Percentiles rank a stretch among this genome's conserved stretches.
Conservation (phyloP, 129 eudicot species). For the Cynara cardunculus region DNA sequence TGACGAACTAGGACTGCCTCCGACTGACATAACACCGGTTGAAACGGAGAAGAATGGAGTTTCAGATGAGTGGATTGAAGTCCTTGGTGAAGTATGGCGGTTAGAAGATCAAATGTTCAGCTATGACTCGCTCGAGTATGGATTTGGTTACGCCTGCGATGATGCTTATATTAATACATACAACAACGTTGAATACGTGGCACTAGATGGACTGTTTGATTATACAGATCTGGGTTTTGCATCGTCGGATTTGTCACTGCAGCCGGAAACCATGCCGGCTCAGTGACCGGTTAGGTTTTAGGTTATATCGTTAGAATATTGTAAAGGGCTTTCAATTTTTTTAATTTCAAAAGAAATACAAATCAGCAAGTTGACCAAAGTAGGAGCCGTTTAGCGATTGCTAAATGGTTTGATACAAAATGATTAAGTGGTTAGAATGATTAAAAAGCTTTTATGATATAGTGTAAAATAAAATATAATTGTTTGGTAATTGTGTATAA, state of each 20-base stretch:
- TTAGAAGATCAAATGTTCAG: constrained; percentile 35
- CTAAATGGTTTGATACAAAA: no score
- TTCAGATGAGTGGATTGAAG: background rate
- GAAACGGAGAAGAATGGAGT: background rate
- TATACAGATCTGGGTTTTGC: constrained; percentile 50
- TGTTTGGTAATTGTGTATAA: no score
- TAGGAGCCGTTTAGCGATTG: no score
- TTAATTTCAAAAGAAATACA: background rate
- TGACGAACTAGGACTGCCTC: constrained; percentile 71
- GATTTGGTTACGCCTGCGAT: constrained; percentile 21
- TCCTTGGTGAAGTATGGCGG: constrained; percentile 42
- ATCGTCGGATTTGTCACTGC: constrained; percentile 37
- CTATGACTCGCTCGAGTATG: constrained; percentile 52
- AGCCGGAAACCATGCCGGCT: constrained; percentile 53
- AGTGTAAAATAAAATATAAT: no score
- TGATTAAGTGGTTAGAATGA: no score
- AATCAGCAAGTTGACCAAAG: no score
- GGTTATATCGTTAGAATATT: constrained; percentile 5
- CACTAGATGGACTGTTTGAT: constrained; percentile 65
- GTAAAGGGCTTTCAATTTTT: constrained; percentile 8
- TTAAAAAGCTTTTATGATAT: no score
- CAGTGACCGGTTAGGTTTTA: constrained; percentile 11
- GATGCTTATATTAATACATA: background rate
- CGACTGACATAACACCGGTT: constrained; percentile 19
- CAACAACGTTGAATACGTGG: constrained; percentile 34